phyloP scores from a whole-genome alignment of 2,329 filamentous ascomycete genomes.

The Penicillium sclerotiorum region DNA sequence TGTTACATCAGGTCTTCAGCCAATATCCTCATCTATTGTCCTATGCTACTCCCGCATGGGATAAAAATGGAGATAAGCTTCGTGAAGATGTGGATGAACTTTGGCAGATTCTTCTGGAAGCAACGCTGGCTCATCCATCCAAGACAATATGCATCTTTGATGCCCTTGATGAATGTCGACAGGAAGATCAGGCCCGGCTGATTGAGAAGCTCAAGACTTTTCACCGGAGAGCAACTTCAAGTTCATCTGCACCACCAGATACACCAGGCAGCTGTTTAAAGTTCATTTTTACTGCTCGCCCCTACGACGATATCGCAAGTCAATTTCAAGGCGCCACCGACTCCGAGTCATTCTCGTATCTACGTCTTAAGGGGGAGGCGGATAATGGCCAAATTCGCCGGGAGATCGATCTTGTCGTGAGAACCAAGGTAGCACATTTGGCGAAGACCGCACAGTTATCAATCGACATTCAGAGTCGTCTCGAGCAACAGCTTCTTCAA shows the following conservation, averaged over 20 bases:
- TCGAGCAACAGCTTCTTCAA: slow-evolving; percentile 17
- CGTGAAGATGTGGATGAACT: slow-evolving; percentile 14
- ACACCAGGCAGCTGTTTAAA: slow-evolving; percentile 13
- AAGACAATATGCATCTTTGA: slow-evolving; percentile 21
- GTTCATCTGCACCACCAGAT: not conserved
- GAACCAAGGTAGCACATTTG: slow-evolving; percentile 11
- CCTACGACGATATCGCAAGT: slow-evolving; percentile 14
- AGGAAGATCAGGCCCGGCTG: slow-evolving; percentile 4
- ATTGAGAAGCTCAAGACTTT: slow-evolving; percentile 12
- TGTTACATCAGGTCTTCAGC: slow-evolving; percentile 43
- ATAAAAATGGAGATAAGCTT: slow-evolving; percentile 24
- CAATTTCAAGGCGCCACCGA: slow-evolving; percentile 5
- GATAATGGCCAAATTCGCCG: slow-evolving; percentile 14
- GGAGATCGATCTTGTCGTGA: slow-evolving; percentile 20
- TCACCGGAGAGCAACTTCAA: not conserved
- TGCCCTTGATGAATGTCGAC: slow-evolving; percentile 19
- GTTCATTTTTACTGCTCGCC: slow-evolving; percentile 21
- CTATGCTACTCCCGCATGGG: slow-evolving; percentile 20
- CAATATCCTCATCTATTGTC: slow-evolving; percentile 28
- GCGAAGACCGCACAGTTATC: slow-evolving; percentile 4
- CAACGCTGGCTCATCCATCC: not conserved
- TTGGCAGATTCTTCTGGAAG: slow-evolving; percentile 19
- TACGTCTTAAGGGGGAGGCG: slow-evolving; percentile 16
- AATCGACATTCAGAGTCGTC: slow-evolving; percentile 1
- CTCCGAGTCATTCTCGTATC: slow-evolving; percentile 9